Conservation (phyloP, 1,139 yeast genomes). For the Wickerhamiella infanticola region DNA sequence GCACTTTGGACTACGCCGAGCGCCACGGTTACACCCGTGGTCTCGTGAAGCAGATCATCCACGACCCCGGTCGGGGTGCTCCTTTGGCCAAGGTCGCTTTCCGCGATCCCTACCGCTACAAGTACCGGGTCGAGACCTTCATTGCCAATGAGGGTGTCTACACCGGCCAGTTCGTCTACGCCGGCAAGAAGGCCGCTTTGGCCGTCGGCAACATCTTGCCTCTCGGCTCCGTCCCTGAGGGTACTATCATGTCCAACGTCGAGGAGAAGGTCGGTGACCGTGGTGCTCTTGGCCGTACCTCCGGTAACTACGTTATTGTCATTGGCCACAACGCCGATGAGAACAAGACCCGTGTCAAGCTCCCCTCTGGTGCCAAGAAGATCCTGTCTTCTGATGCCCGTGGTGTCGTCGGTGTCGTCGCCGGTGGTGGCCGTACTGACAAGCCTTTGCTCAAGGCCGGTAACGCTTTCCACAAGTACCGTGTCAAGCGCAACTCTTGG, state of each 20-base stretch:
- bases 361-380: slow-evolving; percentile 99
- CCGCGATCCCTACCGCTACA: slow-evolving; percentile 99
- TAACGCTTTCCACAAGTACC: slow-evolving; percentile 99
- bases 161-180: slow-evolving; percentile 98
- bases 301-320: slow-evolving; percentile 98
- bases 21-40: slow-evolving; percentile 99
- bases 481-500: slow-evolving; percentile 98
- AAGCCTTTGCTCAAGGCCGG: slow-evolving; percentile 99
- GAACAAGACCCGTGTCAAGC: slow-evolving; percentile 97
- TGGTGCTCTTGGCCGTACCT: slow-evolving; percentile 99
- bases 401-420: slow-evolving; percentile 99
- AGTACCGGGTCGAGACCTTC: slow-evolving; percentile 95
- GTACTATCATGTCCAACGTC: slow-evolving; percentile 96
- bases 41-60: slow-evolving; percentile 94
- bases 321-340: slow-evolving; percentile 99
- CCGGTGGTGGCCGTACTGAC: slow-evolving; percentile 99
- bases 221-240: slow-evolving; percentile 95
- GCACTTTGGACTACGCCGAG: slow-evolving; percentile 98
- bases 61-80: slow-evolving; percentile 99
- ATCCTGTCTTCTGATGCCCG: slow-evolving; percentile 87
- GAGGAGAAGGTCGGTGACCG: slow-evolving; percentile 99
- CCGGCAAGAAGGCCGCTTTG: slow-evolving; percentile 97
- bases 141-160: slow-evolving; percentile 99
- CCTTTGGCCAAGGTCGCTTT: slow-evolving; percentile 97
- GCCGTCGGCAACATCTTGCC: slow-evolving; percentile 97